These are phyloP conservation scores for Macrophomina phaseolina DNA, from an alignment of 2,329 filamentous ascomycete genomes.

Conservation along the genomic window DNA sequence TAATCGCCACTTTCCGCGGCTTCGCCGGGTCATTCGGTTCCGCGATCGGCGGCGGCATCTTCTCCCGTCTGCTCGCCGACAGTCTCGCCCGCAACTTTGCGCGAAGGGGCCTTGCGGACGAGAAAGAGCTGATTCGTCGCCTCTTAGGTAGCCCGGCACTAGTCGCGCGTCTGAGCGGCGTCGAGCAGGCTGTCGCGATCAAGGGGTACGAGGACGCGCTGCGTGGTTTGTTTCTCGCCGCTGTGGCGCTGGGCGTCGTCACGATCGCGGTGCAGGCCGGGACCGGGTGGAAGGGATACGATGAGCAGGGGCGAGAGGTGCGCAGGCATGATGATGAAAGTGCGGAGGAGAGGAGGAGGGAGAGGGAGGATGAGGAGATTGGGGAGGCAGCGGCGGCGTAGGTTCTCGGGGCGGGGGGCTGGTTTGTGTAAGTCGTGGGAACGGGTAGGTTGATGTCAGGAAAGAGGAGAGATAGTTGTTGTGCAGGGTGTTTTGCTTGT, in stretches of 20 bases:
- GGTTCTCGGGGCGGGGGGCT: not conserved
- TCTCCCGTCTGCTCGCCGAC: constrained; percentile 65
- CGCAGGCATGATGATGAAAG: constrained; percentile 57
- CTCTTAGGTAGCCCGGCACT: constrained; percentile 65
- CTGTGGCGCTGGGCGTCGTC: constrained; percentile 54
- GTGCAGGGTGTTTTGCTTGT: too few species aligned
- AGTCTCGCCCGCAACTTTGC: constrained; percentile 65
- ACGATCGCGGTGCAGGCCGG: constrained; percentile 62
- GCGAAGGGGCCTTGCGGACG: constrained; percentile 46
- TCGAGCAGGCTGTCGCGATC: constrained; percentile 59
- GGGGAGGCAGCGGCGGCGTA: constrained; percentile 18
- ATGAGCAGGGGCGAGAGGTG: constrained; percentile 47
- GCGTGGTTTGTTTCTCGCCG: constrained; percentile 59
- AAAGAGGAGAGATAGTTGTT: too few species aligned
- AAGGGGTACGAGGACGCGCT: constrained; percentile 61
- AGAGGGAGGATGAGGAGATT: constrained; percentile 25
- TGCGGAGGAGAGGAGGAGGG: constrained; percentile 19
- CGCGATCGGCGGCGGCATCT: constrained; percentile 78
- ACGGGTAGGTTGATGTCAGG: too few species aligned
- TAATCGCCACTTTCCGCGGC: constrained; percentile 79
- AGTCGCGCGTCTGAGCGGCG: constrained; percentile 56
- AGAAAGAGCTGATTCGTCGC: constrained; percentile 55
- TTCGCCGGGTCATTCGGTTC: constrained; percentile 83
- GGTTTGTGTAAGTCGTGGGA: not conserved
- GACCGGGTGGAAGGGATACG: constrained; percentile 60